These are phyloP conservation scores for Candida sanyiensis DNA, from an alignment of 805 yeast species.

Conservation along the genomic window DNA sequence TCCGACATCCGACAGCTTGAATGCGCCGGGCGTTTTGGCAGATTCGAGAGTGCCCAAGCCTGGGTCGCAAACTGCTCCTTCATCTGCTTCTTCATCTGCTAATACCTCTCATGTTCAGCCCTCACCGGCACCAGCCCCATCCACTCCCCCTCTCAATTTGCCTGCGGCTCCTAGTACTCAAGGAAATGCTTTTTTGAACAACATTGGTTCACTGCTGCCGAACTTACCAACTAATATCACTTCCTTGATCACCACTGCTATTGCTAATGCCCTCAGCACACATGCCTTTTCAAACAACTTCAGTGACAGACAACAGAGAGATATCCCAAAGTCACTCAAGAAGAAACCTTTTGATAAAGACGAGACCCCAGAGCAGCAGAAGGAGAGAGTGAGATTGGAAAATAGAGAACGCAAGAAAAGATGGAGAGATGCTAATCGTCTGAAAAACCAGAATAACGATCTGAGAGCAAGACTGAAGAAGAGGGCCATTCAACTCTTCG, in stretches of 20 bases:
- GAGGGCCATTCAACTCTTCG: constrained; percentile 64
- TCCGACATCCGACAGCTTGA: no score
- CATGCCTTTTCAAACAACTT: background rate
- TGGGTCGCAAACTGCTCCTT: constrained; percentile 1
- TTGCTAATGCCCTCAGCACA: constrained; percentile 19
- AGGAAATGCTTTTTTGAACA: constrained; percentile 17
- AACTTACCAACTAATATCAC: constrained; percentile 22
- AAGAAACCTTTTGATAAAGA: constrained; percentile 18
- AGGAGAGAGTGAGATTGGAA: constrained; percentile 55
- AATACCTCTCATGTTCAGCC: background rate
- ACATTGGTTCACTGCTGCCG: constrained; percentile 21
- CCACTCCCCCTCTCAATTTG: no score
- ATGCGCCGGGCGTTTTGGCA: no score
- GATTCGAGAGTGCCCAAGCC: no score
- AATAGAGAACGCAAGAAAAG: constrained; percentile 74
- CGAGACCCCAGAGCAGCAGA: constrained; percentile 31
- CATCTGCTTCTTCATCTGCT: constrained; percentile 1
- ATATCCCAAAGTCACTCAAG: constrained; percentile 9
- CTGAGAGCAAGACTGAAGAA: constrained; percentile 70
- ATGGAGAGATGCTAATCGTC: constrained; percentile 78
- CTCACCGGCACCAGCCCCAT: background rate
- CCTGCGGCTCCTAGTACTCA: constrained; percentile 18
- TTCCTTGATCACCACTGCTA: constrained; percentile 21
- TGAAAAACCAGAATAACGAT: constrained; percentile 84
- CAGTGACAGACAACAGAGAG: background rate